phyloP scores from a whole-genome alignment of 2,329 filamentous ascomycete species.

The Ophiostoma sp. region DNA sequence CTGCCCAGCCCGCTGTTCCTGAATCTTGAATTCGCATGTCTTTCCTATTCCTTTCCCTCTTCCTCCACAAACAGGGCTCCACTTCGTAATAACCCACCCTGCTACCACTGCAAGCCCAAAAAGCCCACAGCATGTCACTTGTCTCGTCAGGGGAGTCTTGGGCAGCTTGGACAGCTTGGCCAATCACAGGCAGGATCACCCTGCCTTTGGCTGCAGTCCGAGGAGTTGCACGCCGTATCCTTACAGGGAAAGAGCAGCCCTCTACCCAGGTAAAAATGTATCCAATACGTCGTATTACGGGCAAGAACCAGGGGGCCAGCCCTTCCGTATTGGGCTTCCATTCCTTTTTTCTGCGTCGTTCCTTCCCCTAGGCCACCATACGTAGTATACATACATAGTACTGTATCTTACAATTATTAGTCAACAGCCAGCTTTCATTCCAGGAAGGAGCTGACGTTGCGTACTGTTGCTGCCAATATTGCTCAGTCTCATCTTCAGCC shows the following conservation, averaged over 20 bases:
- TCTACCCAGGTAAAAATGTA: not conserved
- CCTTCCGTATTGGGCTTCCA: slow-evolving; percentile 3
- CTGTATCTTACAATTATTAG: not conserved
- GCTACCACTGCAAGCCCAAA: not conserved
- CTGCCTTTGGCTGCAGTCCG: not conserved
- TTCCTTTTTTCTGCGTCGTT: not conserved
- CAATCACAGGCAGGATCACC: not conserved
- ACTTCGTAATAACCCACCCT: slow-evolving; percentile 1
- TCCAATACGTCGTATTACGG: slow-evolving; percentile 1
- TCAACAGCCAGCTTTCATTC: not conserved
- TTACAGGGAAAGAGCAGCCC: not conserved
- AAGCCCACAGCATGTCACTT: slow-evolving; percentile 4
- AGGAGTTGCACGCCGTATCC: not conserved
- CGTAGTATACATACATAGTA: not conserved
- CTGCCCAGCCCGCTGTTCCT: not conserved
- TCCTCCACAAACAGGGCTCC: not conserved
- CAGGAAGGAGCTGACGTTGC: slow-evolving; percentile 1
- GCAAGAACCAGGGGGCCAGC: slow-evolving; percentile 13
- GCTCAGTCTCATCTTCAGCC: not conserved
- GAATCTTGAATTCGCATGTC: not conserved
- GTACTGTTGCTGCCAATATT: not conserved
- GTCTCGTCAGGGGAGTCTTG: not conserved
- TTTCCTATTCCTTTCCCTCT: not conserved
- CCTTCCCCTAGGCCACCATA: not conserved
- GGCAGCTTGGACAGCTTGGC: not conserved